These are phyloP conservation scores for Microglena sp. DNA, from an alignment of 139 green algal genomes.

Conservation along the genomic window DNA sequence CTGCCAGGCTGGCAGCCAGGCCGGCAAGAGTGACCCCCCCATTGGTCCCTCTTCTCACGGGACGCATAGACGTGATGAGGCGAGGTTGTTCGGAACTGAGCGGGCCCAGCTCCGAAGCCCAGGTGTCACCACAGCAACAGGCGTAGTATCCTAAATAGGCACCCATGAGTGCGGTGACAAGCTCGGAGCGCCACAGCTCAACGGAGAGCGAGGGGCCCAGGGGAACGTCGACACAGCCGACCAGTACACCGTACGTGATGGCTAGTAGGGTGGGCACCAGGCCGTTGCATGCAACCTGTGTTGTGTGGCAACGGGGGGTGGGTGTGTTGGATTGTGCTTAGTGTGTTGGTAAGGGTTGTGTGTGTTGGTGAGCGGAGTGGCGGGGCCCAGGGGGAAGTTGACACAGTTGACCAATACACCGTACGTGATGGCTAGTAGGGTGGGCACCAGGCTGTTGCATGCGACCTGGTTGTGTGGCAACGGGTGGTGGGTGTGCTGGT, in stretches of 20 bases:
- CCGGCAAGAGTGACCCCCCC: constrained; percentile 74
- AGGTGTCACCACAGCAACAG: constrained; percentile 90
- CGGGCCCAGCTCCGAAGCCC: constrained; percentile 80
- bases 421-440: constrained; percentile 36
- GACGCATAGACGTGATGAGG: constrained; percentile 73
- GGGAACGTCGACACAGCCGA: constrained; percentile 45
- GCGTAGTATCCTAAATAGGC: constrained; percentile 77
- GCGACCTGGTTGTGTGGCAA: too few relatives aligned
- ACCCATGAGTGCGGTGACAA: constrained; percentile 35
- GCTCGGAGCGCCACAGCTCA: constrained; percentile 27
- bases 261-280: constrained; percentile 40
- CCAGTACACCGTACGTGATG: constrained; percentile 38
- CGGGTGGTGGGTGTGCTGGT: too few relatives aligned
- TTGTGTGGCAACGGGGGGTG: not conserved
- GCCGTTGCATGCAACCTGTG: constrained; percentile 48
- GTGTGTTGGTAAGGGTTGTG: not conserved
- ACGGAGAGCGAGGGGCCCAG: constrained; percentile 21
- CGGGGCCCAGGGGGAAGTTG: constrained; percentile 34
- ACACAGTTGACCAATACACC: constrained; percentile 37
- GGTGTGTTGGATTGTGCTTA: not conserved
- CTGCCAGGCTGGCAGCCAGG: constrained; percentile 47
- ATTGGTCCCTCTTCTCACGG: constrained; percentile 73
- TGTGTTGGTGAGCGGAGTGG: too few relatives aligned
- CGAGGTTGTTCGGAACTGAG: constrained; percentile 52
- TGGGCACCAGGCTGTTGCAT: constrained; percentile 41